These are phyloP conservation scores for Pilobolus umbonatus DNA, from an alignment of 192 early-diverging fungal species.

Conservation along the genomic window DNA sequence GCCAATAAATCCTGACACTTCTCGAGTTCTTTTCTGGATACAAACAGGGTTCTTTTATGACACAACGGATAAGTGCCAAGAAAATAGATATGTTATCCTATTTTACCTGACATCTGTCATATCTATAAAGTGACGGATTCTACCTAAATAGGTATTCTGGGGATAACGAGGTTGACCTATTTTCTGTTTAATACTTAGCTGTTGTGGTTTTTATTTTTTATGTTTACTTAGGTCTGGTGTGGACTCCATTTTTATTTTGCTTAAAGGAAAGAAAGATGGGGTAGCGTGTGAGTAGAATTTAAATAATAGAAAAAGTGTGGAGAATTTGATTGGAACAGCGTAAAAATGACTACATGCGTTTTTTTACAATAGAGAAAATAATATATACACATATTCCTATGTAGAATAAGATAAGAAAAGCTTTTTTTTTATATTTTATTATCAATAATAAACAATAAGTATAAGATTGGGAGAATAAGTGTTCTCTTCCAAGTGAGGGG, in stretches of 20 bases:
- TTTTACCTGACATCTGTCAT: constrained; percentile 62
- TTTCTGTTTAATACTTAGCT: too few relatives aligned
- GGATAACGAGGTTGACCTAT: constrained; percentile 54
- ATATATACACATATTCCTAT: too few relatives aligned
- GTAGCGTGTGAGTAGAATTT: not conserved
- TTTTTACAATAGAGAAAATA: too few relatives aligned
- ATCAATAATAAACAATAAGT: too few relatives aligned
- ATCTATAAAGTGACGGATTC: constrained; percentile 69
- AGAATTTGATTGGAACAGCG: not conserved
- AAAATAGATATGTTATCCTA: not conserved
- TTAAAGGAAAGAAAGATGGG: not conserved
- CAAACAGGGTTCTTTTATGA: constrained; percentile 56
- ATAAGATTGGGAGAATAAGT: too few relatives aligned
- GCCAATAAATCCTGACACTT: constrained; percentile 56
- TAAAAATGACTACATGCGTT: too few relatives aligned
- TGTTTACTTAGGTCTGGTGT: not conserved
- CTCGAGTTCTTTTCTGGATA: constrained; percentile 49
- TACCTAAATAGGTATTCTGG: constrained; percentile 68
- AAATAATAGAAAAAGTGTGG: not conserved
- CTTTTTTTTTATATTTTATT: too few relatives aligned
- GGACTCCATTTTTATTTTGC: not conserved
- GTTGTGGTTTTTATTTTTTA: not conserved
- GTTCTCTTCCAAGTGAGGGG: too few relatives aligned
- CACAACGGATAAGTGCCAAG: not conserved
- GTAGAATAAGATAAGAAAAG: too few relatives aligned